These are phyloP conservation scores for Mycena capillaripes DNA, from an alignment of 768 basidiomycete genomes.

Conservation along the genomic window DNA sequence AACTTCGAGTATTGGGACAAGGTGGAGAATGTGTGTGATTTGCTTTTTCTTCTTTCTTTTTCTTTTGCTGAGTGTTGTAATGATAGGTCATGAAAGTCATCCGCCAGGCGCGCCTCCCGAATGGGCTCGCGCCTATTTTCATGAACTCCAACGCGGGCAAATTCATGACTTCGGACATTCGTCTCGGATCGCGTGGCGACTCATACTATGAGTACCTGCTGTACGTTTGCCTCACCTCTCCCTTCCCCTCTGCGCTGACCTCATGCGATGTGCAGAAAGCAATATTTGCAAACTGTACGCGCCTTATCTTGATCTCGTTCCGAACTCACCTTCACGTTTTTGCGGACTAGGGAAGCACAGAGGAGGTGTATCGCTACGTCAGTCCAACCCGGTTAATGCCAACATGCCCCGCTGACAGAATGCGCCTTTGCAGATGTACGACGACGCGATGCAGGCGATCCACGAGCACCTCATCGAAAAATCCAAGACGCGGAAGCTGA, in stretches of 20 bases:
- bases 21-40: constrained; percentile 71
- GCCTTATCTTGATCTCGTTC: not conserved
- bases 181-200: constrained; percentile 94
- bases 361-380: constrained; percentile 85
- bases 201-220: constrained; percentile 94
- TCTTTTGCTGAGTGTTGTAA: not conserved
- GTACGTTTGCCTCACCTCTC: constrained; percentile 60
- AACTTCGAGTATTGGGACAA: constrained; percentile 86
- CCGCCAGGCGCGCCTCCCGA: constrained; percentile 68
- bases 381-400: not conserved
- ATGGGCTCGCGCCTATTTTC: constrained; percentile 88
- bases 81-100: constrained; percentile 76
- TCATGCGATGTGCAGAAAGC: constrained; percentile 62
- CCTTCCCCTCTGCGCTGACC: not conserved
- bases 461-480: constrained; percentile 78
- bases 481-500: constrained; percentile 68
- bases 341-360: constrained; percentile 66
- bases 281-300: constrained; percentile 84
- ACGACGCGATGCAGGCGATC: constrained; percentile 86
- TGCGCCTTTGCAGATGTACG: constrained; percentile 81
- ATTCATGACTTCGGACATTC: constrained; percentile 79
- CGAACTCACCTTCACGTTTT: not conserved
- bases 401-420: not conserved
- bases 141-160: constrained; percentile 63
- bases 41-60: not conserved